phyloP scores from a whole-genome alignment of 2,329 filamentous ascomycete genomes.

The Aspergillus nomiae region DNA sequence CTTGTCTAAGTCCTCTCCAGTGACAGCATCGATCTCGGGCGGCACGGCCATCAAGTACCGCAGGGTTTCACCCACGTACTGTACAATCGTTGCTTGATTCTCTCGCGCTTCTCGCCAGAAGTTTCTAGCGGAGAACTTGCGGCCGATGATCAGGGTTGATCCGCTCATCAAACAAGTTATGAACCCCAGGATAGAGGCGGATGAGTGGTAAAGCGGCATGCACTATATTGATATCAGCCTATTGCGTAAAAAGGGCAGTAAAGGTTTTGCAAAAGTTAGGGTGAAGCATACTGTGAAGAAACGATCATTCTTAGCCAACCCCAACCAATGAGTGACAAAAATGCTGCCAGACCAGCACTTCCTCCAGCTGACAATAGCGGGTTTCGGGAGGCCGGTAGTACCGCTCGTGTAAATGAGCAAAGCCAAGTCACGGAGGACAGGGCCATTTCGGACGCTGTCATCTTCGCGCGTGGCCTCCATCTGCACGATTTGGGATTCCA shows the following conservation, averaged over 20 bases:
- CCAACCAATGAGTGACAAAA: constrained; percentile 59
- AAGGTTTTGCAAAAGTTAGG: constrained; percentile 19
- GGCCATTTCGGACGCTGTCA: constrained; percentile 57
- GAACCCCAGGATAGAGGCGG: constrained; percentile 72
- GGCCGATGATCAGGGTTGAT: constrained; percentile 70
- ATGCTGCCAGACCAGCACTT: constrained; percentile 60
- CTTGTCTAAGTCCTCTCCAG: constrained; percentile 69
- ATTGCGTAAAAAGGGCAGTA: background rate
- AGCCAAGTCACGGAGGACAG: constrained; percentile 60
- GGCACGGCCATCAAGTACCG: constrained; percentile 74
- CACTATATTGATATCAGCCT: constrained; percentile 51
- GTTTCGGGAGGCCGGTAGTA: constrained; percentile 81
- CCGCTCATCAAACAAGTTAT: constrained; percentile 61
- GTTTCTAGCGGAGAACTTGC: constrained; percentile 73
- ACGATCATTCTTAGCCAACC: constrained; percentile 63
- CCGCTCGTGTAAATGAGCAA: constrained; percentile 83
- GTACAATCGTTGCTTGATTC: constrained; percentile 71
- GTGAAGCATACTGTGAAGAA: constrained; percentile 66
- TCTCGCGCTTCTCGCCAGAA: constrained; percentile 79
- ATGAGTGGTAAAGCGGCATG: constrained; percentile 89
- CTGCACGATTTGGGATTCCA: constrained; percentile 57
- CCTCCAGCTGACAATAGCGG: constrained; percentile 72
- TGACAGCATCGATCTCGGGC: constrained; percentile 62
- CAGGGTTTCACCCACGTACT: constrained; percentile 87
- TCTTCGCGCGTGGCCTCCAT: constrained; percentile 59